A percentile compares a stretch with the other conserved stretches of the same genome.
phyloP scores from a whole-genome alignment of 2,329 filamentous ascomycete genomes.

The Aspergillus terreus region DNA sequence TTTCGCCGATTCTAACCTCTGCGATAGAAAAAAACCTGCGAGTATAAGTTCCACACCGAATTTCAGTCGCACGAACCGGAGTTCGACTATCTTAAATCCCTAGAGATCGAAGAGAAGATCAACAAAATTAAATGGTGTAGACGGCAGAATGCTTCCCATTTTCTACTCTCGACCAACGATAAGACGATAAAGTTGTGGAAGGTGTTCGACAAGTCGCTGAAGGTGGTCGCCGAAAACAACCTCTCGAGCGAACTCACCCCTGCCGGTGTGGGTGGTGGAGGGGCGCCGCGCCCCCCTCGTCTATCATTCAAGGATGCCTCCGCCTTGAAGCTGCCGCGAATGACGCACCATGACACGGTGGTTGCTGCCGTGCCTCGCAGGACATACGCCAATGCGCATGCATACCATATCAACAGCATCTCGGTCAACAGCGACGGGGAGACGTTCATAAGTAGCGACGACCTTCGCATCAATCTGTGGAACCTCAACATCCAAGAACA shows the following conservation, averaged over 20 bases:
- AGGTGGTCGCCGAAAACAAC: constrained; percentile 98
- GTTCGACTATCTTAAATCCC: constrained; percentile 98
- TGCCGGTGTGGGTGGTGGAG: constrained; percentile 65
- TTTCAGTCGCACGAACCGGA: constrained; percentile 99
- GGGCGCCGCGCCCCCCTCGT: constrained; percentile 68
- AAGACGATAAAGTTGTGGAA: constrained; percentile 99
- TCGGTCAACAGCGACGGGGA: constrained; percentile 99
- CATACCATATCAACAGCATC: constrained; percentile 99
- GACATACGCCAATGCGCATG: constrained; percentile 97
- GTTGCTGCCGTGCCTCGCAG: constrained; percentile 93
- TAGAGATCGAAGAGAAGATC: constrained; percentile 99
- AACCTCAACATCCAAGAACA: constrained; percentile 99
- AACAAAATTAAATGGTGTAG: constrained; percentile 99
- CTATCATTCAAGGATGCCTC: constrained; percentile 73
- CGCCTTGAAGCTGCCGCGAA: constrained; percentile 86
- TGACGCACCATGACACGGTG: constrained; percentile 97
- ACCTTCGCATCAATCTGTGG: constrained; percentile 96
- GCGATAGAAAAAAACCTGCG: constrained; percentile 94
- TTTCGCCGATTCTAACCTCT: constrained; percentile 28
- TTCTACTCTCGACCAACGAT: constrained; percentile 96
- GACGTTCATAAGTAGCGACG: constrained; percentile 98
- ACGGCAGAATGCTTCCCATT: constrained; percentile 97
- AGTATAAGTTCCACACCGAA: constrained; percentile 99
- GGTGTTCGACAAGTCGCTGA: constrained; percentile 98
- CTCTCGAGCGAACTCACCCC: constrained; percentile 91